Base-by-base conservation (phyloP, 2,329 filamentous ascomycete genomes). In the Fusarium sp. region DNA sequence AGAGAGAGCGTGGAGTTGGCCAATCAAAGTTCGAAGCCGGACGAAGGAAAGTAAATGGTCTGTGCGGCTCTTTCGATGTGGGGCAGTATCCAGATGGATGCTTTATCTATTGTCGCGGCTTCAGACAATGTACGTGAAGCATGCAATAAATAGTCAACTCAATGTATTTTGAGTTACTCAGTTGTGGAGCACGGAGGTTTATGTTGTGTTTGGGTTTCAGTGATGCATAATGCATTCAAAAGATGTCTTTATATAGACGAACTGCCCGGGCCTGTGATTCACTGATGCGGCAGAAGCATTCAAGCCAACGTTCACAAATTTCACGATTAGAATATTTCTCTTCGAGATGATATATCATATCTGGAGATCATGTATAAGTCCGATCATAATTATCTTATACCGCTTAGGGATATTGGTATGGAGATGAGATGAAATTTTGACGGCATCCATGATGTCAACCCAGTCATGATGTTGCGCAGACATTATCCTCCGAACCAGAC, bases 1-100 rank as follows among this genome's bases (percentile, higher is more conserved):
- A 50, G 46, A 57, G 20, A 30, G 40, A 53, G 31, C 26, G 65
- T 34, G 65, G 31, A 68, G 63, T 52, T 16, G 70, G 63, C 67
- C 58, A 71, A 70, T 71, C 37, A 63, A 36, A 41, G 45, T 31
- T 20, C 8, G 26, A 23, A 18, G 28, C 26, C 31, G 26, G 47
- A 69, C 46, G 51, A 56, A 65, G 61, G 51, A 41, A 52, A 45
- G 26, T 37, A 18, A 11, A 26, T n/a, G 51, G 65, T 42, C 61
- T 34, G 67, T 64, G 62, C 67, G 44, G 20, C 4, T 6, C 42
- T 16, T 51, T 57, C 20, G 18, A 36, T 20, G 53, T 45, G 66
- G 66, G 57, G 52, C 62, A n/a, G 38, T 20, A 28, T 42, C 49
- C 46, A 26, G 34, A 23, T 23, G 5, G 23, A 23, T 23, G 23